Base-by-base conservation (phyloP, 2,329 filamentous ascomycete species). In the Harringtonia lauricola region DNA sequence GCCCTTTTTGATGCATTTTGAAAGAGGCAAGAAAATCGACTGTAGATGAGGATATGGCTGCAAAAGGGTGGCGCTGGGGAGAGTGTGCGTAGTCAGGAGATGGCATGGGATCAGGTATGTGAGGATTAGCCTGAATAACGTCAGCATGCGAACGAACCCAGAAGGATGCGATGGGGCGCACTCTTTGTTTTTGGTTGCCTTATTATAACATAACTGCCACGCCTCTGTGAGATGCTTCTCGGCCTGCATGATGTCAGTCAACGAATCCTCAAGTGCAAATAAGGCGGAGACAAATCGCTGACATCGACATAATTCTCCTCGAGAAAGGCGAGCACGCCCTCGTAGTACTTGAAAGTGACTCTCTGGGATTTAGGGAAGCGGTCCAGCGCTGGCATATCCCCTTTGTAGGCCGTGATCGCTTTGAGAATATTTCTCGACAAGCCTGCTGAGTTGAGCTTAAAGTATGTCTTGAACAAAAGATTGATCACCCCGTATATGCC, bases 381-480 rank as follows among this genome's bases (percentile, higher is more conserved):
- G 15, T 82, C 73, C 26, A 95, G 69, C 1, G 76, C 68, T 1
- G 92, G 92, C 67, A 98, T 83, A 55, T 98, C 90, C 36, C 77
- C 74, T 47, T 70, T 66, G 43, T 84, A 82, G 13, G 88, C 89
- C 38, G 81, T 74, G 39, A 98, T 71, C 0, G 87, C 88, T 52
- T 83, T 86, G 38, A 98, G 70, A 40, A 96, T 82, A 52, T 92
- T 95, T 59, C 92, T 88, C 17, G 83, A 94, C 18, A 96, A 70
- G n/a, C 79, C 81, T 45, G 94, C 83, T 29, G 84, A 86, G 64
- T 94, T 95, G 50, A 96, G 71, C 67, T 86, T 94, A 70, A 98
- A 98, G 62, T 96, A 95, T 2, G 89, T 96, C 65, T 96, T 96
- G 76, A 98, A 98, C 14, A 95, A 71, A 8, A 98, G 74, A 58